These are phyloP conservation scores for Dothideomycetes sp. DNA, from an alignment of 2,329 filamentous ascomycete species.

Conservation along the genomic window DNA sequence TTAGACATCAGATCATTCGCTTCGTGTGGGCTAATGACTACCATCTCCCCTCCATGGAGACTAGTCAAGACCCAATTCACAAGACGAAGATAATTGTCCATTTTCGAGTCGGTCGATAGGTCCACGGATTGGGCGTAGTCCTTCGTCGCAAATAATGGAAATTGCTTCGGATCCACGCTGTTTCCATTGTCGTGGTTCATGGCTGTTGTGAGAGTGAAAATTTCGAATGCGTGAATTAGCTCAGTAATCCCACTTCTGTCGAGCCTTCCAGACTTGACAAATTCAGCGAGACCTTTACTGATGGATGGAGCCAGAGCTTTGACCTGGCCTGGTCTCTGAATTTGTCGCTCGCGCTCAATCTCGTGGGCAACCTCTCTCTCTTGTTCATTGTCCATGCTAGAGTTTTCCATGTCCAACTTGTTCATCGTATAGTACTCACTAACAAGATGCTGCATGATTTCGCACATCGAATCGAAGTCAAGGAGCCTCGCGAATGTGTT, in stretches of 20 bases:
- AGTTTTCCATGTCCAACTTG: conserved; percentile 19
- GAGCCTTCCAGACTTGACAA: conserved; percentile 29
- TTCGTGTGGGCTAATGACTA: conserved; percentile 53
- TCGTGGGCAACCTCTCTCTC: conserved; percentile 58
- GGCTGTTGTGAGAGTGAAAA: too few relatives aligned
- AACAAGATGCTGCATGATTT: background rate
- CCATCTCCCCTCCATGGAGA: conserved; percentile 19
- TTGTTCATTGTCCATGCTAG: conserved; percentile 51
- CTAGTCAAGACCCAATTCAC: conserved; percentile 44
- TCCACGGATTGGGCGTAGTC: conserved; percentile 42
- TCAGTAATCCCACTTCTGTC: fast-evolving
- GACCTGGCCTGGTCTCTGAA: conserved; percentile 36
- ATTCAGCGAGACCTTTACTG: conserved; percentile 30
- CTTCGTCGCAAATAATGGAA: conserved; percentile 36
- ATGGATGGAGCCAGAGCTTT: conserved; percentile 31
- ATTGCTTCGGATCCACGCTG: conserved; percentile 24
- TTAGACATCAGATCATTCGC: conserved; percentile 38
- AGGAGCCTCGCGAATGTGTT: background rate
- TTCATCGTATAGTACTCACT: conserved; percentile 15
- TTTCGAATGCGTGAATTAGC: background rate
- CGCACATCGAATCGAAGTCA: background rate
- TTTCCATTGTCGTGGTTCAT: too few relatives aligned
- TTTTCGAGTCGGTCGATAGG: background rate
- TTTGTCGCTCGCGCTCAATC: conserved; percentile 47
- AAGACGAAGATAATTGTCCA: conserved; percentile 40